Evolutionary conservation across 306 rosid genomes (phyloP).

Genomic region (Acacia crassicarpa): DNA sequence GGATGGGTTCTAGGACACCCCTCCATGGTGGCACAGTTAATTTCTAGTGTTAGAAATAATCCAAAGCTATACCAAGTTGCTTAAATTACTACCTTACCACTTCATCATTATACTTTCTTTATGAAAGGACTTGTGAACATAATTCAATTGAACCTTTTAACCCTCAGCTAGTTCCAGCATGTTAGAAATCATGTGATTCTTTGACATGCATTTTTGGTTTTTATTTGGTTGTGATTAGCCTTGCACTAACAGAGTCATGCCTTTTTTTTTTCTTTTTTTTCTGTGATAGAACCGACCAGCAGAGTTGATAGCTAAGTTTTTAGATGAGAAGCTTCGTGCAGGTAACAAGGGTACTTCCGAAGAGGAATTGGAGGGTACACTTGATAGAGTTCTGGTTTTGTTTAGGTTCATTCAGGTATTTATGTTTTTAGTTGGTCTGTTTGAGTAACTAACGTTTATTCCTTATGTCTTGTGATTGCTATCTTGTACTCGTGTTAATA

Average conservation of each 20-base stretch:
- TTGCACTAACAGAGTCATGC: slow-evolving; percentile 26
- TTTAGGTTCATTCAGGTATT: slow-evolving; percentile 97
- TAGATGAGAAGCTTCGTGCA: slow-evolving; percentile 99
- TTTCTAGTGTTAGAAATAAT: background rate
- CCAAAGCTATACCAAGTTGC: background rate
- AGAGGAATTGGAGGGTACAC: slow-evolving; percentile 96
- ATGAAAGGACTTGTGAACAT: slow-evolving; percentile 22
- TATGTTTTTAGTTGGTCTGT: slow-evolving; percentile 29
- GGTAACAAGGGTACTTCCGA: slow-evolving; percentile 99
- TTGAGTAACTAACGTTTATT: slow-evolving; percentile 19
- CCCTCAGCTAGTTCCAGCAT: background rate
- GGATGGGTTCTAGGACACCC: background rate
- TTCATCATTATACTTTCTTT: background rate
- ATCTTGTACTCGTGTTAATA: slow-evolving; percentile 19
- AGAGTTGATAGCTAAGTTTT: slow-evolving; percentile 91
- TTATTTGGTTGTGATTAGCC: slow-evolving; percentile 14
- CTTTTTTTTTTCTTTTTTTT: slow-evolving; percentile 10
- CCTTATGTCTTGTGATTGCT: slow-evolving; percentile 24
- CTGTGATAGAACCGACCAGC: slow-evolving; percentile 90
- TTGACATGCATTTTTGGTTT: slow-evolving; percentile 20
- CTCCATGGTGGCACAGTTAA: background rate
- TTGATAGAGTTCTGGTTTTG: slow-evolving; percentile 88
- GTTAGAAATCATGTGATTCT: background rate
- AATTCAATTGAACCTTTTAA: slow-evolving; percentile 11
- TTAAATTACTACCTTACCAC: slow-evolving; percentile 3